A percentile compares a stretch with the other conserved stretches of the same genome.
phyloP scores from a whole-genome alignment of 2,329 filamentous ascomycete genomes.

The Fusarium sp. region DNA sequence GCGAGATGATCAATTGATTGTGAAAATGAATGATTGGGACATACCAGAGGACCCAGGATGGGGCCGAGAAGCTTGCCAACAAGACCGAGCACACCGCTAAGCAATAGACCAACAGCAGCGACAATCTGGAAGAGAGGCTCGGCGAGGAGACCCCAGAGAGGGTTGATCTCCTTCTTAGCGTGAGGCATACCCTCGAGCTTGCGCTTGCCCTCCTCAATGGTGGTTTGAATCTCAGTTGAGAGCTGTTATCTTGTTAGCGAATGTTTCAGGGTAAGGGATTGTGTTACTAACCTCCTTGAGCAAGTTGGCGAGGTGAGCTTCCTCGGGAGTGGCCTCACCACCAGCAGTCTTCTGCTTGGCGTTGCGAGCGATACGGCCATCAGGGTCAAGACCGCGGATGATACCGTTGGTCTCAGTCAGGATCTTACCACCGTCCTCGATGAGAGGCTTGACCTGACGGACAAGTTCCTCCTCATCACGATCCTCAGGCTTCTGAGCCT shows the following conservation, averaged over 20 bases:
- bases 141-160: conserved; percentile 82
- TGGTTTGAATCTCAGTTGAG: conserved; percentile 80
- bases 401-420: conserved; percentile 87
- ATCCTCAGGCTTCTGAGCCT: conserved; percentile 84
- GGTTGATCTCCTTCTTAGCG: conserved; percentile 94
- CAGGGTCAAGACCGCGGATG: conserved; percentile 88
- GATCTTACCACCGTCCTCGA: conserved; percentile 85
- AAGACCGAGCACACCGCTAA: conserved; percentile 84
- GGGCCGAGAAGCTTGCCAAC: conserved; percentile 74
- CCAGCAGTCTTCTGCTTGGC: conserved; percentile 83
- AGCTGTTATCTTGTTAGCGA: conserved; percentile 56
- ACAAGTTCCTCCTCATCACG: conserved; percentile 91
- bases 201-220: conserved; percentile 88
- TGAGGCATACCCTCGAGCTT: conserved; percentile 92
- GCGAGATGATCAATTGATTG: not conserved
- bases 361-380: conserved; percentile 83
- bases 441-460: conserved; percentile 84
- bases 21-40: not conserved
- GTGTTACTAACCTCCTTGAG: conserved; percentile 73
- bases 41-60: conserved; percentile 27
- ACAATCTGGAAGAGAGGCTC: conserved; percentile 94
- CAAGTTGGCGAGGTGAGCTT: conserved; percentile 83
- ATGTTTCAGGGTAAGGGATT: not conserved
- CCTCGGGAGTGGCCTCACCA: conserved; percentile 74
- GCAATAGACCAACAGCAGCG: conserved; percentile 83